These are phyloP conservation scores for Solanum bukasovii DNA, from an alignment of 257 asterid genomes.

Conservation along the genomic window DNA sequence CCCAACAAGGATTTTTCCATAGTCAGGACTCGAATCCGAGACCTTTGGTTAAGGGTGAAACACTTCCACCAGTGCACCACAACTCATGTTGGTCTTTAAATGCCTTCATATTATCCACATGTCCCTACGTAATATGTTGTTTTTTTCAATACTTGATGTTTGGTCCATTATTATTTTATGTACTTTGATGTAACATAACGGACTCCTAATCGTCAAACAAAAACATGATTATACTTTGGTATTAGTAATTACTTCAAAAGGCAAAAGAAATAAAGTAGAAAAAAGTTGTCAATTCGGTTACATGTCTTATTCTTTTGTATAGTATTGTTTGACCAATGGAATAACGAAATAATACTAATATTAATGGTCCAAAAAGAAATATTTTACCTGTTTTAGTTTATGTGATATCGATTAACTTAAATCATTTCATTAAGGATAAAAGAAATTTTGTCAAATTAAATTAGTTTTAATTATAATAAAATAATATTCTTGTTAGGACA, in stretches of 20 bases:
- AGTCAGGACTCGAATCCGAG: too few relatives aligned
- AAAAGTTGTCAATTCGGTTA: background rate
- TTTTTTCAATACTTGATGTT: background rate
- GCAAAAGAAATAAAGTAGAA: background rate
- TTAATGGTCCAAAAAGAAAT: background rate
- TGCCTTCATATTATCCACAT: background rate
- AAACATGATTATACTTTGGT: background rate
- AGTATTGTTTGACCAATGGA: background rate
- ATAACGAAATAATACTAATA: background rate
- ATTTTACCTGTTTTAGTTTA: too few relatives aligned
- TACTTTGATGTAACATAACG: background rate
- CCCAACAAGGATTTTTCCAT: too few relatives aligned
- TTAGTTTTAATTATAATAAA: too few relatives aligned
- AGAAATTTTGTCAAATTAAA: too few relatives aligned
- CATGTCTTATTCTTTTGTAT: background rate
- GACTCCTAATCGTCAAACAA: background rate
- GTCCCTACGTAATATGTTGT: background rate
- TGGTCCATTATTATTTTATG: background rate
- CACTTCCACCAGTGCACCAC: too few relatives aligned
- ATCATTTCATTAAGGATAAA: too few relatives aligned
- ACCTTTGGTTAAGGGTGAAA: too few relatives aligned
- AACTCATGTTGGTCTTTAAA: too few relatives aligned
- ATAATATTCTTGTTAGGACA: fast-evolving
- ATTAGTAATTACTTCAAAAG: background rate
- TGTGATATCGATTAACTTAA: too few relatives aligned